Evolutionary conservation across 257 asterid species (phyloP).

Genomic region (Rauvolfia tetraphylla): DNA sequence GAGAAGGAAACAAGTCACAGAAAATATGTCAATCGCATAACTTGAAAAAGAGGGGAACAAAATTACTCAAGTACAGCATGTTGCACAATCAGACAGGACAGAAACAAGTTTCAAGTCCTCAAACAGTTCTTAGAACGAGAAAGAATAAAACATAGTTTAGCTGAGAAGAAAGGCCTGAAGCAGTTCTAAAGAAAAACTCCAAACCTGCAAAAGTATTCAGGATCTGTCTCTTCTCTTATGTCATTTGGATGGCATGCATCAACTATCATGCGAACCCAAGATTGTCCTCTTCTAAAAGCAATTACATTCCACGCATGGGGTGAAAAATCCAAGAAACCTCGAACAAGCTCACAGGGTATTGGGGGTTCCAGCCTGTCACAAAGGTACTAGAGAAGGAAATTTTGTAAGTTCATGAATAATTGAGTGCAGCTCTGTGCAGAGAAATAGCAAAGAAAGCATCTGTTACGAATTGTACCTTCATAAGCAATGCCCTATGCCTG

Average conservation of each 20-base stretch:
- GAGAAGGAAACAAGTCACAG: not conserved
- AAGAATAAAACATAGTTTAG: not conserved
- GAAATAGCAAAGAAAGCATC: slow-evolving; percentile 12
- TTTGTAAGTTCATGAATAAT: slow-evolving; percentile 22
- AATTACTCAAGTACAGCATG: not conserved
- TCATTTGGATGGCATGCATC: slow-evolving; percentile 95
- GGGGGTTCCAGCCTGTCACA: slow-evolving; percentile 90
- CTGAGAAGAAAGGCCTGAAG: not conserved
- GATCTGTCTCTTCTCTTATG: slow-evolving; percentile 83
- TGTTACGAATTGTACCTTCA: slow-evolving; percentile 59
- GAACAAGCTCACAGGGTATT: slow-evolving; percentile 89
- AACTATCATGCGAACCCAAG: slow-evolving; percentile 73
- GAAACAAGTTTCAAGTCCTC: not conserved
- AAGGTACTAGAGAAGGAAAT: slow-evolving; percentile 52
- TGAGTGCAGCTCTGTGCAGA: slow-evolving; percentile 5
- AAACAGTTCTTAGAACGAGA: not conserved
- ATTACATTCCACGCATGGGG: slow-evolving; percentile 99
- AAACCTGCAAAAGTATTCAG: slow-evolving; percentile 81
- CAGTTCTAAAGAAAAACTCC: not conserved
- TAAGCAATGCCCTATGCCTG: slow-evolving; percentile 90
- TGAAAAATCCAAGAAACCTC: slow-evolving; percentile 89
- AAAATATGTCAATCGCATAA: not conserved
- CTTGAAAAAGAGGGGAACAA: not conserved
- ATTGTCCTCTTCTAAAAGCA: slow-evolving; percentile 54
- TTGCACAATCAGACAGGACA: not conserved